phyloP scores from a whole-genome alignment of 2,329 filamentous ascomycete genomes.

The Alternaria longipes region DNA sequence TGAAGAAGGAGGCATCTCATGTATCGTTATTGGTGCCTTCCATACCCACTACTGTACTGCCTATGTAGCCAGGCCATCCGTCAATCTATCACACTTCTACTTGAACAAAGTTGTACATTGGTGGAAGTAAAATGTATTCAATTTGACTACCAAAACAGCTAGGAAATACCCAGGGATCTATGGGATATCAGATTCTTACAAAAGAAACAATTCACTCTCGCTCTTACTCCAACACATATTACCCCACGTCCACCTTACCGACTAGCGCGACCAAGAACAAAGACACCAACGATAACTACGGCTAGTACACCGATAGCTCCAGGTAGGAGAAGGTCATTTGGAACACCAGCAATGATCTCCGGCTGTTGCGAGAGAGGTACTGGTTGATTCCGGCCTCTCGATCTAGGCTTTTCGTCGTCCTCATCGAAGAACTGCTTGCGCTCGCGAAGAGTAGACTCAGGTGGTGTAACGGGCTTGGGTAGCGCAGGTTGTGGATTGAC shows the following conservation, averaged over 20 bases:
- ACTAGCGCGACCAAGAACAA: slow-evolving; percentile 79
- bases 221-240: slow-evolving; percentile 5
- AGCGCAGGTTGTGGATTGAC: slow-evolving; percentile 67
- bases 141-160: slow-evolving; percentile 17
- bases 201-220: slow-evolving; percentile 16
- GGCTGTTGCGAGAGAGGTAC: slow-evolving; percentile 64
- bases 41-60: no score
- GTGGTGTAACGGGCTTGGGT: slow-evolving; percentile 61
- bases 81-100: no score
- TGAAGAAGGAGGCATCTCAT: no score
- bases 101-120: neutral
- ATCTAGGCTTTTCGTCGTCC: slow-evolving; percentile 62
- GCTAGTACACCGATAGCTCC: slow-evolving; percentile 96
- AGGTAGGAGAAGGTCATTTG: slow-evolving; percentile 91
- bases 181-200: slow-evolving; percentile 23
- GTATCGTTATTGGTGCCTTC: no score
- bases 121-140: slow-evolving; percentile 6
- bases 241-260: slow-evolving; percentile 9
- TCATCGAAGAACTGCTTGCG: slow-evolving; percentile 63
- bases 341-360: slow-evolving; percentile 87
- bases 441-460: slow-evolving; percentile 60
- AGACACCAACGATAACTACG: slow-evolving; percentile 92
- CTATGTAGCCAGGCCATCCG: no score
- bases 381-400: slow-evolving; percentile 54
- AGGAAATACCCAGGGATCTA: slow-evolving; percentile 20